phyloP scores from a whole-genome alignment of 257 asterid species.

The Solanum tarijense region DNA sequence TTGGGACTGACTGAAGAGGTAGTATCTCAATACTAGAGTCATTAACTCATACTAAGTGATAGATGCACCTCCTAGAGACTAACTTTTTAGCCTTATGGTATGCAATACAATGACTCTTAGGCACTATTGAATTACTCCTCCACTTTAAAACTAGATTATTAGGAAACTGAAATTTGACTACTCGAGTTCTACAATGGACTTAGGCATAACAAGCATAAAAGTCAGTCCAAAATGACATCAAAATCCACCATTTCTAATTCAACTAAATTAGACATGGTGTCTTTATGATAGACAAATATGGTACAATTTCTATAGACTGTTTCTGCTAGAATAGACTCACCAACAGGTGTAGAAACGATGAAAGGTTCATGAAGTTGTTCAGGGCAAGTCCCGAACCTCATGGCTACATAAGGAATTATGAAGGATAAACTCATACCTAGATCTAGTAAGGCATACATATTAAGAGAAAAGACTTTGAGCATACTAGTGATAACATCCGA shows the following conservation, averaged over 20 bases:
- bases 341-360: not conserved
- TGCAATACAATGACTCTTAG: not conserved
- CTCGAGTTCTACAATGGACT: not conserved
- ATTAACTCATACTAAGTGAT: not conserved
- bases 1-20: not conserved
- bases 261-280: not conserved
- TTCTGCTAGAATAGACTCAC: not conserved
- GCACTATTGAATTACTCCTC: not conserved
- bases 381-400: not conserved
- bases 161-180: not conserved
- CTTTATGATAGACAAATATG: not conserved
- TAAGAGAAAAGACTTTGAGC: not conserved
- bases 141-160: not conserved
- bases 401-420: not conserved
- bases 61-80: not conserved
- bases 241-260: not conserved
- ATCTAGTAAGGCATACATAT: too few species aligned
- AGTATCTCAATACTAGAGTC: not conserved
- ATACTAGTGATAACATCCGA: not conserved
- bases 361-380: not conserved
- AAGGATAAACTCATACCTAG: not conserved
- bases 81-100: not conserved
- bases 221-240: not conserved
- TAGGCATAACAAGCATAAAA: not conserved
- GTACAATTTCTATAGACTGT: not conserved